phyloP scores from a whole-genome alignment of 768 basidiomycete genomes.

The Suillus tomentosus region DNA sequence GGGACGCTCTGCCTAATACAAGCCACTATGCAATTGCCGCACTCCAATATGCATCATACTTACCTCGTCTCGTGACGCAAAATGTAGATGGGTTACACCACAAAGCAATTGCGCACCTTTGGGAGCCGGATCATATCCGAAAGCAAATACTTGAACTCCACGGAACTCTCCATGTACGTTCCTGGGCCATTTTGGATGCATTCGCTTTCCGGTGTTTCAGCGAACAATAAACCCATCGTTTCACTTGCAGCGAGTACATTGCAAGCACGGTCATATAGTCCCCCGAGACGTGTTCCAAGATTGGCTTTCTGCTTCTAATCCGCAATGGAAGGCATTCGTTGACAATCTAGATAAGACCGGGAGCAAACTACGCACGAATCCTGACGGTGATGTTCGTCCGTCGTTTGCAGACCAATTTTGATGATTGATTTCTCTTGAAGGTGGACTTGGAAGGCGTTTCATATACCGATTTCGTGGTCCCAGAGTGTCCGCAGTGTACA shows the following conservation, averaged over 20 bases:
- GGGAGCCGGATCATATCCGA: slow-evolving; percentile 38
- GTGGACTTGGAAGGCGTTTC: slow-evolving; percentile 79
- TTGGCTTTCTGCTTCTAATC: slow-evolving; percentile 71
- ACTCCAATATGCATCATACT: slow-evolving; percentile 65
- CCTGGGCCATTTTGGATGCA: neutral
- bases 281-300: slow-evolving; percentile 73
- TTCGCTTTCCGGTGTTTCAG: neutral
- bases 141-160: slow-evolving; percentile 78
- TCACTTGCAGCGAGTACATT: slow-evolving; percentile 67
- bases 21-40: slow-evolving; percentile 89
- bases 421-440: slow-evolving; percentile 38
- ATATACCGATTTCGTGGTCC: slow-evolving; percentile 78
- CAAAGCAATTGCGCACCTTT: slow-evolving; percentile 62
- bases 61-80: slow-evolving; percentile 74
- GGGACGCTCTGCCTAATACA: slow-evolving; percentile 82
- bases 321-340: slow-evolving; percentile 71
- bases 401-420: slow-evolving; percentile 1
- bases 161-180: slow-evolving; percentile 77
- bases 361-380: slow-evolving; percentile 75
- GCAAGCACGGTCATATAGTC: slow-evolving; percentile 69
- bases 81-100: slow-evolving; percentile 96
- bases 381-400: slow-evolving; percentile 83
- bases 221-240: slow-evolving; percentile 18
- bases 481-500: slow-evolving; percentile 72
- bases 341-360: slow-evolving; percentile 64